Base-by-base conservation (phyloP, 495 filamentous ascomycete genomes). In the Hyphodiscus hymeniophilus region DNA sequence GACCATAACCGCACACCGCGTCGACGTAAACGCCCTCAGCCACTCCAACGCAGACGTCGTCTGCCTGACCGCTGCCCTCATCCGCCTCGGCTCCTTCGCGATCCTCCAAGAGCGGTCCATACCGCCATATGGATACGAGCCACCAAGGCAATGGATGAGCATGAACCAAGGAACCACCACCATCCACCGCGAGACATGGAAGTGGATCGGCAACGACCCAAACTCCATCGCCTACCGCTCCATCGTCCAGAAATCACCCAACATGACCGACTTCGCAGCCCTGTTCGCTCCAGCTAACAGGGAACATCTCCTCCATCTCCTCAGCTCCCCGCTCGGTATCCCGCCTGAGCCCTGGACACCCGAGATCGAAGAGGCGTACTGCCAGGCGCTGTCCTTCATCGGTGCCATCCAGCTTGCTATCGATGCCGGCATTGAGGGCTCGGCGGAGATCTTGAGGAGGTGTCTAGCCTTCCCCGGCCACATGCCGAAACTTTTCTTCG, bases 381-480 rank as follows among this genome's bases (percentile, higher is more conserved):
- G 59, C 24, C 40, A 51, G 12, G 52, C 59, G 3, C 47, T 71
- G 4, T 43, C 45, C 23, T 69, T 63, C 47, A 46, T 73, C 17
- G 66, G 64, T 22, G 50, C 45, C 22, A 52, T 67, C 16, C 60
- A 66, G 30, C 34, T 52, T 11, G 45, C 64, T 12, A 48, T 64
- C 16, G 52, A 62, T 15, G 47, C 31, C 7, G 46, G 54, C 33
- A 28, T 28, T 28, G 61, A 65, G 18, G 38, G 51, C 0, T 43
- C 48, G 0, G 52, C 45, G 32, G 35, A 43, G n/a, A 39, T 65
- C 16, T 60, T 60, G 30, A 54, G 67, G 17, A 57, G 66, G 32
- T 45, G 70, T 28, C 54, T 55, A 20, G 50, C 59, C 2, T 71
- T 73, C 44, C 66, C 68, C 7, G 63, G 66, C 23, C 22, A 66